Evolutionary conservation across 106 monocot species (phyloP), one percentile per base, ranked within the genome.

Genomic region (Apostasia shenzhenica): DNA sequence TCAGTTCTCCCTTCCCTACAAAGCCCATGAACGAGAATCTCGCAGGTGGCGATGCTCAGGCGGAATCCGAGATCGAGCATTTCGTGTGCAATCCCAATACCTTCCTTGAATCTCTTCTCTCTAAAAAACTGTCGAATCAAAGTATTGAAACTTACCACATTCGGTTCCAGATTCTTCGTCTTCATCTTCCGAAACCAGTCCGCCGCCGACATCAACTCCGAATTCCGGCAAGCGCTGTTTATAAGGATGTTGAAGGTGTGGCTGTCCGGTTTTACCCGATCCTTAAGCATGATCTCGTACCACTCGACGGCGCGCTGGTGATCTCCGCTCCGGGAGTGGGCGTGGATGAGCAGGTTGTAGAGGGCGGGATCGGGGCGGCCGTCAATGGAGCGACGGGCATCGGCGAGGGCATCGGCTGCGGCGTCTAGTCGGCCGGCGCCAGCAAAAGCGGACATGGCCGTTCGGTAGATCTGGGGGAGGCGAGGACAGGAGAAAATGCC

Each of bases 221-320:
- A 62, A 41, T 5, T 73, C 48, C 80, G 65, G 64, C 75, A 77
- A 54, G 47, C 71, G 73, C 81, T 66, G 51, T 72, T 42, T 55
- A 97, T 89, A 57, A 97, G 26, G 26, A 87, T 86, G 48, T 97
- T 97, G 54, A 84, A 94, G 4, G 94, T 87, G 75, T 65, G 78
- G 7, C 14, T 54, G 55, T 92, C 89, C 4, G 89, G 97, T 38
- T 58, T 79, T 11, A 97, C 89, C 14, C 83, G 66, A 59, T 97
- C 87, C 38, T 14, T 76, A 41, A 62, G 7, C 88, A 97, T 92
- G 42, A 14, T 58, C 3, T 66, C 51, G 65, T 80, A 92, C 84
- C 79, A 71, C 0, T 72, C 54, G 11, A 79, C 6, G 5, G 81
- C 89, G 2, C 75, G 67, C 1, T 47, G 53, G 54, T 83, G 81